Percentiles rank a stretch among this genome's conserved stretches.
These are phyloP conservation scores for Linderniella brevidens DNA, from an alignment of 257 asterid species.

Conservation along the genomic window DNA sequence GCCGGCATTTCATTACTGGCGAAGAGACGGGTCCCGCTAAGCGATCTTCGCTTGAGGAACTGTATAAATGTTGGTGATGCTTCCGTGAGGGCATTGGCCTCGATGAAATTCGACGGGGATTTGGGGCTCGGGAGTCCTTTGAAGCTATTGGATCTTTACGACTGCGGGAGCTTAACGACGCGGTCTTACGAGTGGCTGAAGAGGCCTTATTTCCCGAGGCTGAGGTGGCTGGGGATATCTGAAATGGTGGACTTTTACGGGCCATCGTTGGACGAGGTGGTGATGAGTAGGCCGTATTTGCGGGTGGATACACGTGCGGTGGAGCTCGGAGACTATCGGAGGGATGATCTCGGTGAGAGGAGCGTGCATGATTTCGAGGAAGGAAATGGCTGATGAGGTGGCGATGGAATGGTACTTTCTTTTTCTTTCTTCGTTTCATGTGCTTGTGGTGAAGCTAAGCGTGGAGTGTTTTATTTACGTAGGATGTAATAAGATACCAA, in stretches of 20 bases:
- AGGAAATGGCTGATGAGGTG: constrained; percentile 7
- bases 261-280: constrained; percentile 7
- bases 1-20: constrained; percentile 52
- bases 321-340: constrained; percentile 52
- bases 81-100: constrained; percentile 76
- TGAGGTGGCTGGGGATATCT: constrained; percentile 81
- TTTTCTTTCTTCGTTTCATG: too few species aligned
- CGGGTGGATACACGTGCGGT: constrained; percentile 54
- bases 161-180: constrained; percentile 80
- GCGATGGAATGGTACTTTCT: too few species aligned
- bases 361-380: constrained; percentile 55
- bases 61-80: constrained; percentile 84
- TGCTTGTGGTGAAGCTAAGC: too few species aligned
- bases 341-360: constrained; percentile 41
- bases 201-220: constrained; percentile 82
- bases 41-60: constrained; percentile 76
- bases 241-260: constrained; percentile 29
- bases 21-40: constrained; percentile 40
- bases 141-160: constrained; percentile 59
- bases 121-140: constrained; percentile 63
- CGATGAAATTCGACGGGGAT: constrained; percentile 54
- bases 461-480: too few species aligned
- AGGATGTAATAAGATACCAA: too few species aligned
- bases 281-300: constrained; percentile 49
- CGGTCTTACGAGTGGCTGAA: constrained; percentile 65